Conservation (phyloP, 2,329 filamentous ascomycete genomes). For the Colletotrichum eleusines region DNA sequence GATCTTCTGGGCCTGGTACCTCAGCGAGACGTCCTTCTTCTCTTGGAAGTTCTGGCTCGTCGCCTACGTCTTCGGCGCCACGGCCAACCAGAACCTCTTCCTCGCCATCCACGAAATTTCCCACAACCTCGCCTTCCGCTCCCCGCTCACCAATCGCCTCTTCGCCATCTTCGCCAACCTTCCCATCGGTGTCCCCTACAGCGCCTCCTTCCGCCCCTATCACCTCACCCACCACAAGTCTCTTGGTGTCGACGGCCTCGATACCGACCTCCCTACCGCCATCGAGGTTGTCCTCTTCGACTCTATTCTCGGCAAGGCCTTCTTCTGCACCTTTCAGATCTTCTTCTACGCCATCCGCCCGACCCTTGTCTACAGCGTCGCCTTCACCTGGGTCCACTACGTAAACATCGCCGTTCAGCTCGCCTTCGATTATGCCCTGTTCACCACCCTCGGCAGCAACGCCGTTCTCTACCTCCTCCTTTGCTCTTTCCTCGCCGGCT, state of each 20-base stretch:
- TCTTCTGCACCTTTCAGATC: conserved; percentile 99
- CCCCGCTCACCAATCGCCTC: conserved; percentile 81
- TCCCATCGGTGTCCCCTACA: conserved; percentile 95
- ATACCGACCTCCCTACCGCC: conserved; percentile 94
- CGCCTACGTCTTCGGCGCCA: conserved; percentile 92
- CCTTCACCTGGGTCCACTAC: conserved; percentile 86
- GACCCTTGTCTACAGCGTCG: conserved; percentile 92
- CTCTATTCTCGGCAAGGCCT: conserved; percentile 94
- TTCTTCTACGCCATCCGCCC: conserved; percentile 97
- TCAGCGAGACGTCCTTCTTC: conserved; percentile 82
- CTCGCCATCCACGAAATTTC: conserved; percentile 99
- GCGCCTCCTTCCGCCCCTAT: conserved; percentile 95
- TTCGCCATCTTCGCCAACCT: conserved; percentile 95
- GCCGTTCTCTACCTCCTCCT: conserved; percentile 86
- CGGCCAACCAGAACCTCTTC: conserved; percentile 98
- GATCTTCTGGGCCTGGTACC: conserved; percentile 79
- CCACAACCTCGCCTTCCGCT: conserved; percentile 94
- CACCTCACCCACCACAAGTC: conserved; percentile 99
- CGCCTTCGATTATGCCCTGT: conserved; percentile 79
- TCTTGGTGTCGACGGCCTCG: conserved; percentile 93
- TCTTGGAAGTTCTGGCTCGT: conserved; percentile 88
- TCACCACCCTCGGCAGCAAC: conserved; percentile 70
- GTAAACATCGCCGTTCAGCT: conserved; percentile 85
- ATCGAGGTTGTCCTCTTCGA: conserved; percentile 94
- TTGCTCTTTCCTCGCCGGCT: conserved; percentile 93